Evolutionary conservation across 257 asterid genomes (phyloP).

Genomic region (Solanum ahanhuiri): DNA sequence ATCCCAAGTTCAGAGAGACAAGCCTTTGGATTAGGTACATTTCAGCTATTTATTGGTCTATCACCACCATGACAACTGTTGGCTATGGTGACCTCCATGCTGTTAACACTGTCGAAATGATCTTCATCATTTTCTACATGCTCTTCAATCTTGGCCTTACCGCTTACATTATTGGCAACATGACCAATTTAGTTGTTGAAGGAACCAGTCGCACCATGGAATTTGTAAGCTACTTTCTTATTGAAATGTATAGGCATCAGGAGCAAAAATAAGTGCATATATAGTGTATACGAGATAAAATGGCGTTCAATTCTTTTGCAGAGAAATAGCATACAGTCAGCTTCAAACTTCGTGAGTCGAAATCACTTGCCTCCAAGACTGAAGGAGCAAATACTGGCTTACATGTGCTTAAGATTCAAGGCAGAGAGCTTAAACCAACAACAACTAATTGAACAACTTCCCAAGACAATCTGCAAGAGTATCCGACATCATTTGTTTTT

Average conservation of each 20-base stretch:
- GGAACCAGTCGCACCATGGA: conserved; percentile 95
- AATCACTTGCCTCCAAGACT: conserved; percentile 67
- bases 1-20: conserved; percentile 39
- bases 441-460: conserved; percentile 74
- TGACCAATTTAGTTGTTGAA: conserved; percentile 91
- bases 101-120: conserved; percentile 68
- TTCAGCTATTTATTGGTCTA: conserved; percentile 78
- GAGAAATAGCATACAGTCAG: conserved; percentile 82
- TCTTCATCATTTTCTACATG: conserved; percentile 65
- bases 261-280: neutral
- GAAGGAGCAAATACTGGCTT: conserved; percentile 76
- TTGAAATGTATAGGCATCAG: neutral
- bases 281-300: neutral
- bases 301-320: conserved; percentile 4
- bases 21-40: conserved; percentile 52
- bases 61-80: conserved; percentile 88
- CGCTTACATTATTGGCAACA: conserved; percentile 94
- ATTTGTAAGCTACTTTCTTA: conserved; percentile 38
- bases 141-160: conserved; percentile 79
- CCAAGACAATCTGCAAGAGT: conserved; percentile 61
- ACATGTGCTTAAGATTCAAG: conserved; percentile 77
- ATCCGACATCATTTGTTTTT: conserved; percentile 70
- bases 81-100: conserved; percentile 96
- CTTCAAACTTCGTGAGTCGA: conserved; percentile 68
- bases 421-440: conserved; percentile 91